phyloP scores from a whole-genome alignment of 2,329 filamentous ascomycete genomes.

The Aureobasidium zeae region DNA sequence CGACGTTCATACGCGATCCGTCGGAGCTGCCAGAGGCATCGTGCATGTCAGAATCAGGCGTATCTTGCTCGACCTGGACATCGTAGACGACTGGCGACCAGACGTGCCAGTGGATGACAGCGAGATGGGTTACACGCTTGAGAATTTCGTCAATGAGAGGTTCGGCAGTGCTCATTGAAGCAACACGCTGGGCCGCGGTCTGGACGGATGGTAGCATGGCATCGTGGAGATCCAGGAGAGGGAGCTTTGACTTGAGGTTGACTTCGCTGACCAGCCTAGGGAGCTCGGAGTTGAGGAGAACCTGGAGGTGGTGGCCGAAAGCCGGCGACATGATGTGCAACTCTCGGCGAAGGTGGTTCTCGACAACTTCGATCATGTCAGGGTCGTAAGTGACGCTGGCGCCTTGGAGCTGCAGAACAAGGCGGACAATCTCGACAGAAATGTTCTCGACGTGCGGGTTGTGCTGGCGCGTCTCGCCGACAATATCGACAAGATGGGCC shows the following conservation, averaged over 20 bases:
- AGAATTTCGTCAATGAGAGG: slow-evolving; percentile 49
- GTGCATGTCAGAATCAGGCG: background rate
- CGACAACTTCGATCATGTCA: slow-evolving; percentile 28
- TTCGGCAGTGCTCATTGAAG: background rate
- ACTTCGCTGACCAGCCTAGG: slow-evolving; percentile 28
- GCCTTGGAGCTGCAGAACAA: slow-evolving; percentile 31
- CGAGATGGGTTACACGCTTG: slow-evolving; percentile 70
- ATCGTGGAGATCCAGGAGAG: slow-evolving; percentile 38
- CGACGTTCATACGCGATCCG: background rate
- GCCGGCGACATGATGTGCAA: slow-evolving; percentile 25
- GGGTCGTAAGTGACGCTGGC: slow-evolving; percentile 24
- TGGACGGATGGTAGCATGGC: slow-evolving; percentile 26
- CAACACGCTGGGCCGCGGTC: slow-evolving; percentile 18
- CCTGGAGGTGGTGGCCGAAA: slow-evolving; percentile 24
- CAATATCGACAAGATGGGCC: slow-evolving; percentile 32
- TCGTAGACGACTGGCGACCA: slow-evolving; percentile 69
- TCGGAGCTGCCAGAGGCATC: background rate
- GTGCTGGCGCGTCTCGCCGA: slow-evolving; percentile 32
- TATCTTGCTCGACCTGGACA: slow-evolving; percentile 17
- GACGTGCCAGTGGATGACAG: slow-evolving; percentile 80
- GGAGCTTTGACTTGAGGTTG: slow-evolving; percentile 28
- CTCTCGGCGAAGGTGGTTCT: slow-evolving; percentile 28
- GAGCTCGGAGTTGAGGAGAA: slow-evolving; percentile 29
- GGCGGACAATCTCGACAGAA: slow-evolving; percentile 38
- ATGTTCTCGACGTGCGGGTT: slow-evolving; percentile 34